Evolutionary conservation across 208 protist species (phyloP).

Genomic region (Acanthamoeba divionensis): DNA sequence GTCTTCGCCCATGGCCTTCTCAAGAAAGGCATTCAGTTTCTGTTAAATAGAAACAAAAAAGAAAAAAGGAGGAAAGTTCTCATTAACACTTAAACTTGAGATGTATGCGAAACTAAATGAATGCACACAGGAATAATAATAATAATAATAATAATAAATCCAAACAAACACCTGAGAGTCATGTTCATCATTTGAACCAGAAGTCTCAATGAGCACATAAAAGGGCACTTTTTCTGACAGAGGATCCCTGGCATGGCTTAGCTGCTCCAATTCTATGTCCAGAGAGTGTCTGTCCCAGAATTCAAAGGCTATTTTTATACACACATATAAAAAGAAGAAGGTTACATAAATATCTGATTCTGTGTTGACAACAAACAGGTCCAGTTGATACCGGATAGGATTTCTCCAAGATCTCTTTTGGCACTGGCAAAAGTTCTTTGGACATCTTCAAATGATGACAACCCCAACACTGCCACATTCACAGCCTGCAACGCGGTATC

Average conservation of each 20-base stretch:
- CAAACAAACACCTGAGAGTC: conserved; percentile 88
- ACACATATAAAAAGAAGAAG: no score
- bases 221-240: conserved; percentile 79
- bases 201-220: conserved; percentile 90
- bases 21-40: conserved; percentile 75
- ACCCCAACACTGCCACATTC: conserved; percentile 86
- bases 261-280: conserved; percentile 73
- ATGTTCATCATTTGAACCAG: conserved; percentile 87
- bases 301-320: conserved; percentile 89
- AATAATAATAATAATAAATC: background rate
- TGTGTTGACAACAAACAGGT: background rate
- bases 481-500: conserved; percentile 62
- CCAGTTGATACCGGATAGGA: conserved; percentile 81
- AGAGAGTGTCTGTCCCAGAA: conserved; percentile 89
- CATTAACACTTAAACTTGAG: background rate
- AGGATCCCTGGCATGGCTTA: conserved; percentile 75
- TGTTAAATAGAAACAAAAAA: conserved; percentile 76
- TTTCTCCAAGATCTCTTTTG: conserved; percentile 87
- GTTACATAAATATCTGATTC: no score
- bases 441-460: conserved; percentile 81
- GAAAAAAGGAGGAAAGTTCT: background rate
- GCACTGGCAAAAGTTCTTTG: conserved; percentile 81
- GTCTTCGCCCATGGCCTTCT: conserved; percentile 62
- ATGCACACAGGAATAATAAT: background rate
- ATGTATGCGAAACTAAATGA: background rate